Percentiles rank a stretch among this genome's conserved stretches.
These are phyloP conservation scores for Flaveria bidentis DNA, from an alignment of 129 eudicot genomes.

Conservation along the genomic window DNA sequence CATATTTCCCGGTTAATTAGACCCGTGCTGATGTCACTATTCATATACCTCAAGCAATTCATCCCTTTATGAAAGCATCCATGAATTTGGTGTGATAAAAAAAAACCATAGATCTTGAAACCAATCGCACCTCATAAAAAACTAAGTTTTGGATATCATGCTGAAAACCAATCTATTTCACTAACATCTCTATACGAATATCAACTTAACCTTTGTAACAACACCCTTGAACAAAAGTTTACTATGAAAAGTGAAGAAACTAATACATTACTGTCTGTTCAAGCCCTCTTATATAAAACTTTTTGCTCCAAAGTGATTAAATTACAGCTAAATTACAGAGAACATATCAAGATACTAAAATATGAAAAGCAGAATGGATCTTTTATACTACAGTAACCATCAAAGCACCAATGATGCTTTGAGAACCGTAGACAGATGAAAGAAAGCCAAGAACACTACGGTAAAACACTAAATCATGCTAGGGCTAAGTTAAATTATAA, in stretches of 20 bases:
- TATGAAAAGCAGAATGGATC: not conserved
- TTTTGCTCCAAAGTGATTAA: slow-evolving; percentile 1
- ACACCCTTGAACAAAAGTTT: too few species aligned
- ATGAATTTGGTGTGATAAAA: not conserved
- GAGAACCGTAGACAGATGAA: not conserved
- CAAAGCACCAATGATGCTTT: slow-evolving; percentile 13
- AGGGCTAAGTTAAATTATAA: slow-evolving; percentile 1
- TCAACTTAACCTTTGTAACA: not conserved
- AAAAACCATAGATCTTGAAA: not conserved
- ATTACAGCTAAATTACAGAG: slow-evolving; percentile 11
- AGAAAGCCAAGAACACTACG: not conserved
- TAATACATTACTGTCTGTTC: not conserved
- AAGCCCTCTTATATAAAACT: not conserved
- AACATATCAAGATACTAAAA: not conserved
- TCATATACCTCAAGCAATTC: not conserved
- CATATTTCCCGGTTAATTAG: not conserved
- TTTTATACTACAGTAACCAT: not conserved
- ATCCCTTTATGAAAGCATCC: slow-evolving; percentile 8
- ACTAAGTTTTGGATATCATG: not conserved
- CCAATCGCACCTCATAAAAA: not conserved
- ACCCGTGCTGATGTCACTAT: slow-evolving; percentile 2
- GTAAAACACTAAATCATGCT: slow-evolving; percentile 10
- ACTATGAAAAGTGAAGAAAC: too few species aligned
- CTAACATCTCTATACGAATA: not conserved
- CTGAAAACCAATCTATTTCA: not conserved